Base-by-base conservation (phyloP, 2,329 filamentous ascomycete genomes). In the Aspergillus sp. region DNA sequence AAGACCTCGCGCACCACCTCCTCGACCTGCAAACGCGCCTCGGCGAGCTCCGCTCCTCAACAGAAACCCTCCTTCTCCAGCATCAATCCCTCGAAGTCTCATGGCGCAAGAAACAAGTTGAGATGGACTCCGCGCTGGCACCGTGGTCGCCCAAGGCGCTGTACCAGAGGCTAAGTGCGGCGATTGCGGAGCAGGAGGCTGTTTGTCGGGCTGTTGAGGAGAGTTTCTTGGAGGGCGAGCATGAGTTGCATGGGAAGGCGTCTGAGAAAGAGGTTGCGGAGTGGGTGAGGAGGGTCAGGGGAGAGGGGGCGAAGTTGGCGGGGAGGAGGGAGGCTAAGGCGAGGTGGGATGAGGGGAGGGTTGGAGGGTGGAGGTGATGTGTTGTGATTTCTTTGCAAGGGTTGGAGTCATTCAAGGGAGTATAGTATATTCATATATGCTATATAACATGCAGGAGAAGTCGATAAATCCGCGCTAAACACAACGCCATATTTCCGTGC, bases 281-380 rank as follows among this genome's bases (percentile, higher is more conserved):
- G 63, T 98, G 95, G 88, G 87, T 97, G 22, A 85, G 89, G 71
- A 82, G 90, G 70, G 91, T 96, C 66, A 84, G 92, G 68, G 93
- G 94, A 69, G 91, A 91, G 9, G 91, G 89, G 73, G 90, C 91
- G 69, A 80, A 90, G 60, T 89, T 89, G 64, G 96, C 95, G 72
- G 81, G 93, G 57, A 84, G 95, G 61, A 88, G 89, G 72, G 95
- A 98, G 81, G 86, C 92, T 67, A 96, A 93, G 77, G 91, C 93
- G 71, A 85, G 95, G 69, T 98, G 95, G 95, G 95, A 98, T 75
- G 94, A 98, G 78, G 93, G 94, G 25, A 84, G 94, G 68, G 94
- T 98, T 38, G 94, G 94, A 11, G 95, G 95, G 0, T 98, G 95
- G 95, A 86, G 94, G 72, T 94, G 81, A 87, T 41, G n/a, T 41